Percentiles rank a stretch among this genome's conserved stretches.
phyloP scores from a whole-genome alignment of 352 stramenopile species.

The Globisporangium solare region DNA sequence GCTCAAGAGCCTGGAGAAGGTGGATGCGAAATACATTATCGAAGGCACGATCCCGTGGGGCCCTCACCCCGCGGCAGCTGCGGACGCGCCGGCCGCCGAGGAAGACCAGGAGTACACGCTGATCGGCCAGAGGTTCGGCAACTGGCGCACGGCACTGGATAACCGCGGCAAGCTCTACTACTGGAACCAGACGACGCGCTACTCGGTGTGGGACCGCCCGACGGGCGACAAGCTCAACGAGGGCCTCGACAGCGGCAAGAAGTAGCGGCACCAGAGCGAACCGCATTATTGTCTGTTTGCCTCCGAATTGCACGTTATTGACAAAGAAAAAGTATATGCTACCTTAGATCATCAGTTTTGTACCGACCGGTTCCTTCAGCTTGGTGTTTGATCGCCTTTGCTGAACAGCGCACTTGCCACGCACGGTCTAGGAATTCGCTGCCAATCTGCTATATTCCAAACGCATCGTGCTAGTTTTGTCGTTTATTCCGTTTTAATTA shows the following conservation, averaged over 20 bases:
- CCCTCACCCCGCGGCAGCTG: conserved; percentile 17
- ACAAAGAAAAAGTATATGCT: conserved; percentile 3
- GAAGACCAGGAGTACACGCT: conserved; percentile 63
- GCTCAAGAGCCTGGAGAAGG: conserved; percentile 75
- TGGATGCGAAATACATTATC: conserved; percentile 65
- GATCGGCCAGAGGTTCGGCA: conserved; percentile 78
- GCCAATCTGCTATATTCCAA: too few species aligned
- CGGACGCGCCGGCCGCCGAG: conserved; percentile 12
- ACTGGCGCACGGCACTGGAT: conserved; percentile 81
- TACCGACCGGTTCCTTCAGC: neutral
- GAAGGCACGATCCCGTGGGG: conserved; percentile 77
- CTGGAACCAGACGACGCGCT: conserved; percentile 83
- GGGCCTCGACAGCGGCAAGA: conserved; percentile 29
- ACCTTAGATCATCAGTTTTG: conserved; percentile 8
- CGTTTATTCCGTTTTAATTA: neutral
- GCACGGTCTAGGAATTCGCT: too few species aligned
- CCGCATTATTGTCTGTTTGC: neutral
- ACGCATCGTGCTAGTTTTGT: too few species aligned
- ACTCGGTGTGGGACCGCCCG: conserved; percentile 74
- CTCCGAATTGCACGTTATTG: conserved; percentile 9
- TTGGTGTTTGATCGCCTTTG: neutral
- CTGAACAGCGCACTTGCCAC: neutral
- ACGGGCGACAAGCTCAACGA: conserved; percentile 55
- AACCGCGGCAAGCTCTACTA: conserved; percentile 86
- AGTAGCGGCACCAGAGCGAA: conserved; percentile 8